Evolutionary conservation across 495 filamentous ascomycete genomes (phyloP).

Genomic region (Thermochaetoides thermophila): DNA sequence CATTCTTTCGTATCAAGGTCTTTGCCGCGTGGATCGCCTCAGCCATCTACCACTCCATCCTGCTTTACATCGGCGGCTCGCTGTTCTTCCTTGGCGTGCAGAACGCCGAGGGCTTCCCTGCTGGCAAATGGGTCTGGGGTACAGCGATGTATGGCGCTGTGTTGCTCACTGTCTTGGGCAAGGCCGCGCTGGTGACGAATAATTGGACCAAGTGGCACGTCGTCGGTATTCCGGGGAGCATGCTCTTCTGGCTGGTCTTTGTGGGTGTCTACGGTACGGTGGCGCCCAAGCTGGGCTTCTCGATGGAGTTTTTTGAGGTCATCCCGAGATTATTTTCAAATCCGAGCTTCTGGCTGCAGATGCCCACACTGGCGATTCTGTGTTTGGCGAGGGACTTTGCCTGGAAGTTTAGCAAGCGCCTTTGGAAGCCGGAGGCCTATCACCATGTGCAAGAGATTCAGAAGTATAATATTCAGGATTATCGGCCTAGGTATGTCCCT

Average conservation of each 20-base stretch:
- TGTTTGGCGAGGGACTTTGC: constrained; percentile 85
- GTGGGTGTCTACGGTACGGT: constrained; percentile 81
- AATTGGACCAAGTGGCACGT: constrained; percentile 98
- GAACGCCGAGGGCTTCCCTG: constrained; percentile 56
- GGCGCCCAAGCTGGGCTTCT: constrained; percentile 72
- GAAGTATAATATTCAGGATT: constrained; percentile 99
- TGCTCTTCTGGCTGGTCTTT: constrained; percentile 84
- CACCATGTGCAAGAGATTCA: constrained; percentile 99
- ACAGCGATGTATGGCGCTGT: constrained; percentile 81
- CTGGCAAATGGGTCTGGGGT: constrained; percentile 97
- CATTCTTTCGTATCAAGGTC: constrained; percentile 82
- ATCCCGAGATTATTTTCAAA: constrained; percentile 66
- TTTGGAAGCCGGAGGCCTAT: constrained; percentile 92
- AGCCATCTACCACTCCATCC: constrained; percentile 88
- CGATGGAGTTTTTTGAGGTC: constrained; percentile 71
- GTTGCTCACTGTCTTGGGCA: constrained; percentile 82
- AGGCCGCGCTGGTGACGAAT: constrained; percentile 88
- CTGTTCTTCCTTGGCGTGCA: constrained; percentile 65
- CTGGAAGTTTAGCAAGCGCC: constrained; percentile 75
- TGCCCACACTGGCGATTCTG: constrained; percentile 58
- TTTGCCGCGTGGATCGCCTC: constrained; percentile 88
- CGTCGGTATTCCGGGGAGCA: constrained; percentile 86
- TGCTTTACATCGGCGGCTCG: constrained; percentile 75
- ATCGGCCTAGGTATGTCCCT: constrained; percentile 57
- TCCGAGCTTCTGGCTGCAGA: constrained; percentile 83